Evolutionary conservation across 2,329 filamentous ascomycete species (phyloP), one percentile per base, ranked within the genome.

Genomic region (Neopestalotiopsis sp.): DNA sequence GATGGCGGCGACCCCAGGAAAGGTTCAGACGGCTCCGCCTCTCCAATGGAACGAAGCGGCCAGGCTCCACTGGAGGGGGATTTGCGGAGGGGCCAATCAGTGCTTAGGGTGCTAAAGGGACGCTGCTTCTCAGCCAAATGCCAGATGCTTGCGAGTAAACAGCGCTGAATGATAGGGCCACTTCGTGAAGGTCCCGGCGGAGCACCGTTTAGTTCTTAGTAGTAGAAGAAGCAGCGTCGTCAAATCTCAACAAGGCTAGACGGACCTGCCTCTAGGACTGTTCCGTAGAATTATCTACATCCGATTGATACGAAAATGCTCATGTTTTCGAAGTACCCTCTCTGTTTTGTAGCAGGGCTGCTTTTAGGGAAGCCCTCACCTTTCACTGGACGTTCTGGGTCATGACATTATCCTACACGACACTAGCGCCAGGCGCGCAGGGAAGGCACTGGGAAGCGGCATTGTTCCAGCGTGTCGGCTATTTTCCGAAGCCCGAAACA

Each of bases 11-110:
- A 65, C 63, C 63, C 45, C 45, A 65, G 63, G 63, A 60, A 68
- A 52, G 32, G 28, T 34, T 57, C 57, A 45, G 56, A 60, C 58
- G 58, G 52, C 49, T 59, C 68, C 68, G 60, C 68, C 68, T 69
- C 61, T 69, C 61, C 68, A 67, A 45, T 40, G 49, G 30, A 38
- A 34, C 60, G 49, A 57, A 20, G 28, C n/a, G 61, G 58, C 24
- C 45, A 61, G 24, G 10, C 66, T 70, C 69, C 69, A 65, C 69
- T 52, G 45, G 68, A 64, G 59, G 34, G 59, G 42, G 42, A 61
- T 52, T 60, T 70, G 69, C 58, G 69, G 69, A 70, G 69, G 66
- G 56, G 69, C 69, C 69, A 70, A 70, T 70, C 66, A 68, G 30
- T 45, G 42, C 69, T 49, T 24, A 58, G 60, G 62, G 45, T 28